Evolutionary conservation across 139 green algal species (phyloP), one percentile per base, ranked within the genome.

Genomic region (Chlorella sp.): DNA sequence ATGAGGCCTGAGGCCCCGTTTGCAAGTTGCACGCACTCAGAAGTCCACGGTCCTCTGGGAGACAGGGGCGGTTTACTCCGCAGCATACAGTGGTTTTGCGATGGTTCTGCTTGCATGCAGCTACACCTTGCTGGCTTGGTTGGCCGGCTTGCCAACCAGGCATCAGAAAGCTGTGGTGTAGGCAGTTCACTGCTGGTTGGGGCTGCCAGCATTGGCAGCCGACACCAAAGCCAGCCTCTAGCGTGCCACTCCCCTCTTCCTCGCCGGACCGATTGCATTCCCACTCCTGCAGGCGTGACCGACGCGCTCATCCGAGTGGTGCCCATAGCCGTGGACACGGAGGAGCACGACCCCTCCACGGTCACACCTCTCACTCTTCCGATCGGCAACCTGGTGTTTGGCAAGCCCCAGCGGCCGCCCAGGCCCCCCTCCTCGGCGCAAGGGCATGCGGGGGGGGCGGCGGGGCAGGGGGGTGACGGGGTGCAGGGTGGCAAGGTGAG

Each of bases 341-440:
- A 26, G 27, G n/a, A 35, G 61, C 34, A 67, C 61, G 29, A 67
- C 61, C 61, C 61, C 3, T 17, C 2, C 3, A 27, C 6, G n/a
- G 61, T 67, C 3, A 4, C 33, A 27, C 61, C 61, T 6, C 61
- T 67, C 23, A 2, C 22, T 27, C 61, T 67, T 4, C 61, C 61
- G 3, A 27, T 67, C n/a, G 61, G 61, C 3, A 27, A 67, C 3
- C 61, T 67, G 29, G 61, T 67, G 61, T 67, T 67, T 67, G 61
- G 61, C n/a, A 6, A 67, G n/a, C 61, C n/a, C 27, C n/a, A 67
- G 61, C 27, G 61, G 42, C 10, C 42, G 42, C 42, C 42, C 17
- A 17, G 17, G 42, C 10, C 10, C 42, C 42, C 42, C 42, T 55
- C 42, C 42, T n/a, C 42, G 42, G 10, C 42, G 17, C 42, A 10